Evolutionary conservation across 169 alveolate genomes (phyloP).

Genomic region (Babesia divergens): DNA sequence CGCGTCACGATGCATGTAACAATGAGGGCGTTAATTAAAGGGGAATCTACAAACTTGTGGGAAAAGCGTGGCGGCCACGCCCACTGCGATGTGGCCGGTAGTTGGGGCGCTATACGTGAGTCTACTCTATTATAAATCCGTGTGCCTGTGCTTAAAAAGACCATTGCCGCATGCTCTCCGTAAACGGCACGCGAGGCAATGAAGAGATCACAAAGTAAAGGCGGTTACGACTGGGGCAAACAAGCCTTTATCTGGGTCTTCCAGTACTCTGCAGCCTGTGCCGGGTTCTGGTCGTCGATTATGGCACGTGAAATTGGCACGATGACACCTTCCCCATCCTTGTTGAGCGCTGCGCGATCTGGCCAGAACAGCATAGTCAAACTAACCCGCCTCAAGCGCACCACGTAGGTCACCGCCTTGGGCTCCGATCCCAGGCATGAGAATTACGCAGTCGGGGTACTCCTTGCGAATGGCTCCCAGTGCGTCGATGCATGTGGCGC

Average conservation of each 20-base stretch:
- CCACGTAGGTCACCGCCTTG: conserved; percentile 73
- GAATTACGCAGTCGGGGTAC: conserved; percentile 64
- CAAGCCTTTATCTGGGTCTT: conserved; percentile 32
- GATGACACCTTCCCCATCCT: conserved; percentile 36
- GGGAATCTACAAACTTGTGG: no score
- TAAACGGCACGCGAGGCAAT: no score
- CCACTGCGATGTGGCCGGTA: no score
- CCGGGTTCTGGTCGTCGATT: conserved; percentile 52
- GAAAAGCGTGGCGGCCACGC: no score
- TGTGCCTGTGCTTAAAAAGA: no score
- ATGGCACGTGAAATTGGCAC: conserved; percentile 61
- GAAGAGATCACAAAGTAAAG: no score
- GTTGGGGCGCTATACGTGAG: no score
- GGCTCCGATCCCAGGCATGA: conserved; percentile 77
- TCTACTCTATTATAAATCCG: no score
- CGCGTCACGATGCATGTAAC: no score
- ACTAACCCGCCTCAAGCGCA: conserved; percentile 62
- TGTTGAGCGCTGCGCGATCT: conserved; percentile 25
- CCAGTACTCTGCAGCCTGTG: conserved; percentile 48
- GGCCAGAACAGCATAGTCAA: neutral
- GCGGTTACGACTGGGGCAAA: neutral
- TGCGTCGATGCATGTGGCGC: conserved; percentile 71
- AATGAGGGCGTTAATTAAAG: no score
- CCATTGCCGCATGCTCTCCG: no score
- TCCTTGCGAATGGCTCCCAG: conserved; percentile 55